These are phyloP conservation scores for Zygnema cylindricum DNA, from an alignment of 139 green algal species.

Conservation along the genomic window DNA sequence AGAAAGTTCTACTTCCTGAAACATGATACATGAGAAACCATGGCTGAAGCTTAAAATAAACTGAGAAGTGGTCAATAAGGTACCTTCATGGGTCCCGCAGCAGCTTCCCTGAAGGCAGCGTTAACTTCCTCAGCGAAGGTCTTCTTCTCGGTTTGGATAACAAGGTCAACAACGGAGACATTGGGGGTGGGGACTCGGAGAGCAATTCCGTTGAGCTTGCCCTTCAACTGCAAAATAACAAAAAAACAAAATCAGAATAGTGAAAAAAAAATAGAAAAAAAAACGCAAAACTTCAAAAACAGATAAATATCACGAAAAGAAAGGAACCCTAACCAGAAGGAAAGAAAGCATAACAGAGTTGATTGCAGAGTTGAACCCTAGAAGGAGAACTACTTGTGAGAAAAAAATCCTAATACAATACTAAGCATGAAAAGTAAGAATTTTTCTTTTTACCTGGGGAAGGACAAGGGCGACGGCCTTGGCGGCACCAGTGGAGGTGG, in stretches of 20 bases:
- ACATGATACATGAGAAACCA: not conserved
- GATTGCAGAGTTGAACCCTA: too few relatives aligned
- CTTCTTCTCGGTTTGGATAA: conserved; percentile 80
- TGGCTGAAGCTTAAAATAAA: not conserved
- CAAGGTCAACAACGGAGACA: conserved; percentile 72
- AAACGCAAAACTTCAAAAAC: too few relatives aligned
- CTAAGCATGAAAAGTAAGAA: not conserved
- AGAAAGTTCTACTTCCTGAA: not conserved
- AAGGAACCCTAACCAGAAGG: too few relatives aligned
- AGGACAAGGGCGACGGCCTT: conserved; percentile 74
- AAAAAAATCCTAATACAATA: not conserved
- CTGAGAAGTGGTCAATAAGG: not conserved
- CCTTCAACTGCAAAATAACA: conserved; percentile 63
- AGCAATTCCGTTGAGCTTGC: conserved; percentile 75
- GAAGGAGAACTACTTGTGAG: too few relatives aligned
- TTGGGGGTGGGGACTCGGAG: conserved; percentile 74
- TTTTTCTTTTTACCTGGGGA: conserved; percentile 54
- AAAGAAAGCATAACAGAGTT: too few relatives aligned
- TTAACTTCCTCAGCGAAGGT: conserved; percentile 70
- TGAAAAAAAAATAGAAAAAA: too few relatives aligned
- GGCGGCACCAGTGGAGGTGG: conserved; percentile 72
- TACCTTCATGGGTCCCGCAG: conserved; percentile 62
- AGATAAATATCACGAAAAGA: too few relatives aligned
- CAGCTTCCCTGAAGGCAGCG: conserved; percentile 68
- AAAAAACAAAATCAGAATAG: not conserved